Conservation (phyloP, 139 green algal species). For the Desmodesmus armatus region DNA sequence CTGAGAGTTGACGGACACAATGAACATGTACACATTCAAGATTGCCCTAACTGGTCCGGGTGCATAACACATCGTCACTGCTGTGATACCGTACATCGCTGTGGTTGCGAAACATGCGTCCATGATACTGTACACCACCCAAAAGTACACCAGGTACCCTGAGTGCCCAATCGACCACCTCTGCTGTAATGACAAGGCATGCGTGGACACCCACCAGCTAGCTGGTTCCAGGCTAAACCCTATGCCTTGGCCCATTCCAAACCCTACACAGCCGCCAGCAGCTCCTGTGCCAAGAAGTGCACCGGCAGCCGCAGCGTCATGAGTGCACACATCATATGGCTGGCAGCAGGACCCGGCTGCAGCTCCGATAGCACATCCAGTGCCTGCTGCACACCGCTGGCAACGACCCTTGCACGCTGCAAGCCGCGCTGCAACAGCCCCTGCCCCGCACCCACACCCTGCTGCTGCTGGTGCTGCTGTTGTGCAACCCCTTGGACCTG, state of each 20-base stretch:
- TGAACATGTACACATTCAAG: neutral
- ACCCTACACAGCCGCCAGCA: conserved; percentile 21
- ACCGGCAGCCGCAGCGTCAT: conserved; percentile 46
- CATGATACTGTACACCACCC: no score
- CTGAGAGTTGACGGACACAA: neutral
- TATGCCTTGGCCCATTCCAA: neutral
- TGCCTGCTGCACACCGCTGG: conserved; percentile 18
- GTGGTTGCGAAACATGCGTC: no score
- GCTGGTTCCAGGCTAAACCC: neutral
- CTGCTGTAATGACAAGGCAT: no score
- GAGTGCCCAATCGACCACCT: no score
- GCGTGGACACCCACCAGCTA: neutral
- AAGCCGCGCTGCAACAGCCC: conserved; percentile 34
- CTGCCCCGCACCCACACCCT: neutral
- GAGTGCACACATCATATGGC: conserved; percentile 36
- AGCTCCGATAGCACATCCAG: neutral
- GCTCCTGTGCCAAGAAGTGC: neutral
- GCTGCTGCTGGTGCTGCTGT: neutral
- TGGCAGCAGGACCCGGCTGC: neutral
- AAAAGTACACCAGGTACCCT: no score
- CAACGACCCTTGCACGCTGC: conserved; percentile 13
- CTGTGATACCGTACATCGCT: no score
- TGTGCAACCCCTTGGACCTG: neutral
- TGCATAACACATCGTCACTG: no score
- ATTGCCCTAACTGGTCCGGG: no score